Base-by-base conservation (phyloP, 768 basidiomycete species). In the Fibroporia radiculosa region DNA sequence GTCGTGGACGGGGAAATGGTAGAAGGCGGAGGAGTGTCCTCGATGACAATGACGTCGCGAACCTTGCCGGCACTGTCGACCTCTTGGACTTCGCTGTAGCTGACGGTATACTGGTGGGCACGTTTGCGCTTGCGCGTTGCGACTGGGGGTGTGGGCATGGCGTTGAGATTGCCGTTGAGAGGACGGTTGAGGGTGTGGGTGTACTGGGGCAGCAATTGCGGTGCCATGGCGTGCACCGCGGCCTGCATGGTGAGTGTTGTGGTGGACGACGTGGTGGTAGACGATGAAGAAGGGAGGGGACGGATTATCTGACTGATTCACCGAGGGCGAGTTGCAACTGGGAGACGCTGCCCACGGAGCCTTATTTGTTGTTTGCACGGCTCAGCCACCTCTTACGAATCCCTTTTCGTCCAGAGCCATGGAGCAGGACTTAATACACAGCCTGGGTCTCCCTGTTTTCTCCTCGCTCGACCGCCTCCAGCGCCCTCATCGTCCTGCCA, bases 11-110 rank as follows among this genome's bases (percentile, higher is more conserved):
- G 83, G 41, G 84, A 86, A 59, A 82, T 75, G 40, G 88, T 87
- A 44, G 82, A 77, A 33, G 88, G 88, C 28, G 83, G 82, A 23
- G 89, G 89, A 34, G 90, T 91, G 68, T 93, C 90, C 56, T 93
- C 90, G 63, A 93, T 90, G 56, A 93, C 83, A 65, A 93, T 92
- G 61, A 92, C 84, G 63, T 92, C 89, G 42, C 89, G 70, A 29
- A 89, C 71, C 53, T 73, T 70, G 49, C 89, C 89, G 39, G 82
- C 70, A 54, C 71, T 73, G 66, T 92, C 89, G 61, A 90, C 75
- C 67, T 92, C 89, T 56, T 90, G 81, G 31, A 89, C 85, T 62
- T 91, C 87, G 60, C 83, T 87, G 71, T 89, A 91, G 69, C 77
- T 83, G 64, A 91, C 82, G 19, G 81, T 83, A 63, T 75, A 85